Percentiles rank a stretch among this genome's conserved stretches.
Conservation (phyloP, 495 filamentous ascomycete genomes). For the Hypoxylon lienhwacheense region DNA sequence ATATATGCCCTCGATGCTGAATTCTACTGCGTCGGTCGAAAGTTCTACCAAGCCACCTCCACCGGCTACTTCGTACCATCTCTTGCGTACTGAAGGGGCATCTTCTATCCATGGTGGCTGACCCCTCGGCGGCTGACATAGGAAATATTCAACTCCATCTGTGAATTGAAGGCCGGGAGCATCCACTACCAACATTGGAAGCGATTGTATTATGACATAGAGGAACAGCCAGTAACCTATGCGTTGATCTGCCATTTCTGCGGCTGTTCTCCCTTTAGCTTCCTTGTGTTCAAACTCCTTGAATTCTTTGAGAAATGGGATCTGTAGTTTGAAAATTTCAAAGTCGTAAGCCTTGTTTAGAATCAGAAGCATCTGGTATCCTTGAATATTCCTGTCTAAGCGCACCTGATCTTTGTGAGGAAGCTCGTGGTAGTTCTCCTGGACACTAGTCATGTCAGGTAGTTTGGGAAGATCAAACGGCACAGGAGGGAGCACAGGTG, state of each 20-base stretch:
- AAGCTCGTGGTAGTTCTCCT: constrained; percentile 61
- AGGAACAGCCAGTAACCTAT: constrained; percentile 93
- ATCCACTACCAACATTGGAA: constrained; percentile 88
- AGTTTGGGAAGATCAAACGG: constrained; percentile 87
- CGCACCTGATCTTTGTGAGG: constrained; percentile 73
- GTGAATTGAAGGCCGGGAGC: constrained; percentile 75
- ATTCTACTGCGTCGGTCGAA: constrained; percentile 80
- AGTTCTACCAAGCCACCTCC: constrained; percentile 72
- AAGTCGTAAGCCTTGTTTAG: constrained; percentile 76
- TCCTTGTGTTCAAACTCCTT: constrained; percentile 79
- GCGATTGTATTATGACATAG: constrained; percentile 84
- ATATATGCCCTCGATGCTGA: constrained; percentile 88
- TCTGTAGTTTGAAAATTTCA: constrained; percentile 59
- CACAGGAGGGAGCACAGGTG: constrained; percentile 86
- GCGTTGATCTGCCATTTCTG: constrained; percentile 75
- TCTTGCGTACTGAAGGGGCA: constrained; percentile 61
- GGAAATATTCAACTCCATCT: constrained; percentile 90
- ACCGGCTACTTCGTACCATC: constrained; percentile 79
- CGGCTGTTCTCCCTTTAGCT: constrained; percentile 67
- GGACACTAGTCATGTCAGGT: constrained; percentile 65
- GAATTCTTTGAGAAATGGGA: constrained; percentile 75
- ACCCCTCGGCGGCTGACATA: constrained; percentile 86
- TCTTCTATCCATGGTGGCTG: constrained; percentile 85
- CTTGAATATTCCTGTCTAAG: constrained; percentile 65
- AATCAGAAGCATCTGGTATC: constrained; percentile 72